phyloP scores from a whole-genome alignment of 495 filamentous ascomycete genomes.

The Penicillium steckii region DNA sequence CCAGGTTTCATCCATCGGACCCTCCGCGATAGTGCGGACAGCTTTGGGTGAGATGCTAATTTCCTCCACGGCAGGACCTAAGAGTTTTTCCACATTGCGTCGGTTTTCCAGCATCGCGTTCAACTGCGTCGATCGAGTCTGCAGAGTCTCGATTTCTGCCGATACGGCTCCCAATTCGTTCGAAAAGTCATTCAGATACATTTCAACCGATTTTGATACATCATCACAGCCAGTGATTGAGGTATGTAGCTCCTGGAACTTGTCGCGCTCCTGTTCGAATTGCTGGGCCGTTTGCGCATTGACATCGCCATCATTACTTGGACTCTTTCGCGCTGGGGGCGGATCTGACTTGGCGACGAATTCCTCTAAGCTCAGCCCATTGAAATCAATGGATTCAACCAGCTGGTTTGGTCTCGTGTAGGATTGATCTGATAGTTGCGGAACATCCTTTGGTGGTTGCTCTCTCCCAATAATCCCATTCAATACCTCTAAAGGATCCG shows the following conservation, averaged over 20 bases:
- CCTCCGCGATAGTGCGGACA: slow-evolving; percentile 80
- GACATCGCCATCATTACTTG: slow-evolving; percentile 50
- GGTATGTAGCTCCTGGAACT: slow-evolving; percentile 86
- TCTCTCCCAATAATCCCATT: slow-evolving; percentile 64
- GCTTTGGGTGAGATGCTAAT: slow-evolving; percentile 80
- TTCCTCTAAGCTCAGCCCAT: slow-evolving; percentile 68
- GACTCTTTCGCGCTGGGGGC: slow-evolving; percentile 27
- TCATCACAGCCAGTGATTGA: slow-evolving; percentile 90
- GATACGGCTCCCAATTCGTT: slow-evolving; percentile 89
- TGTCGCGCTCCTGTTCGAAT: slow-evolving; percentile 82
- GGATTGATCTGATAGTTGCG: slow-evolving; percentile 7
- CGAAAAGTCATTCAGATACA: slow-evolving; percentile 87
- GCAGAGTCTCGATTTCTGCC: slow-evolving; percentile 89
- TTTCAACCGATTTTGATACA: slow-evolving; percentile 88
- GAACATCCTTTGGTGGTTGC: slow-evolving; percentile 16
- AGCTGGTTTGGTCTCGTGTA: slow-evolving; percentile 43
- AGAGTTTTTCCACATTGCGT: slow-evolving; percentile 79
- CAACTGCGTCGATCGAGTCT: slow-evolving; percentile 77
- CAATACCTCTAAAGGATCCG: slow-evolving; percentile 73
- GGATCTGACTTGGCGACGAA: slow-evolving; percentile 53
- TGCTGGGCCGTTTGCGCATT: slow-evolving; percentile 72
- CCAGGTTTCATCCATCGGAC: slow-evolving; percentile 88
- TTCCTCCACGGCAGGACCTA: slow-evolving; percentile 90
- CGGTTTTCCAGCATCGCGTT: slow-evolving; percentile 89
- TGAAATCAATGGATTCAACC: slow-evolving; percentile 74